These are phyloP conservation scores for Carpinus viminea DNA, from an alignment of 306 rosid species.

Conservation along the genomic window DNA sequence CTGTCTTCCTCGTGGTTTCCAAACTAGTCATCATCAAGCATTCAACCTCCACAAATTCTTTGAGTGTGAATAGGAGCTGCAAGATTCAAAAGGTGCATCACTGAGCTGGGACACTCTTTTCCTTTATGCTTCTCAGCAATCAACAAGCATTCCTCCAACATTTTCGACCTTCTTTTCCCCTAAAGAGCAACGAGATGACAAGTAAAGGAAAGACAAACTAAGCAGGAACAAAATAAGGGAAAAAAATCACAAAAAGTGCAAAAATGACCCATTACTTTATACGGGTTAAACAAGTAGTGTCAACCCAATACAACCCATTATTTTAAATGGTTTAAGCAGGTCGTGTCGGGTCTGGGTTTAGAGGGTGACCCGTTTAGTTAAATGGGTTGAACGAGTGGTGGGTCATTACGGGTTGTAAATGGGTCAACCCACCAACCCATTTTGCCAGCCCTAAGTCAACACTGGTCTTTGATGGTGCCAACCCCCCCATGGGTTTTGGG, in stretches of 20 bases:
- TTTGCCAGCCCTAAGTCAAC: no score
- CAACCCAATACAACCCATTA: no score
- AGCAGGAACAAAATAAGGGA: no score
- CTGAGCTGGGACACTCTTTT: constrained; percentile 69
- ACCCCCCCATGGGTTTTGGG: no score
- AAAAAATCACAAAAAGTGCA: neutral
- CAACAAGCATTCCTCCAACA: constrained; percentile 77
- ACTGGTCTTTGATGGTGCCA: no score
- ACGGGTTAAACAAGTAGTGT: no score
- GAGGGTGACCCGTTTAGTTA: no score
- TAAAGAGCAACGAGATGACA: constrained; percentile 26
- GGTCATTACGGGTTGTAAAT: no score
- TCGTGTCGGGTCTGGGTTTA: no score
- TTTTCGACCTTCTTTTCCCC: constrained; percentile 83
- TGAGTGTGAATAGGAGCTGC: constrained; percentile 74
- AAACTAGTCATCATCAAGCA: constrained; percentile 65
- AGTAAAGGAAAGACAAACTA: constrained; percentile 4
- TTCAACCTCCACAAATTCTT: constrained; percentile 76
- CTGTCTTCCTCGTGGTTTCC: constrained; percentile 56
- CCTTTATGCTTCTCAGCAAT: constrained; percentile 67
- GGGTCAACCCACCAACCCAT: no score
- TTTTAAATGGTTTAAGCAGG: no score
- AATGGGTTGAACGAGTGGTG: no score
- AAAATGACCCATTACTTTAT: neutral
- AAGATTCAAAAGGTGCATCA: constrained; percentile 70